Conservation (phyloP, 2,329 filamentous ascomycete species). For the Colletotrichum sp. region DNA sequence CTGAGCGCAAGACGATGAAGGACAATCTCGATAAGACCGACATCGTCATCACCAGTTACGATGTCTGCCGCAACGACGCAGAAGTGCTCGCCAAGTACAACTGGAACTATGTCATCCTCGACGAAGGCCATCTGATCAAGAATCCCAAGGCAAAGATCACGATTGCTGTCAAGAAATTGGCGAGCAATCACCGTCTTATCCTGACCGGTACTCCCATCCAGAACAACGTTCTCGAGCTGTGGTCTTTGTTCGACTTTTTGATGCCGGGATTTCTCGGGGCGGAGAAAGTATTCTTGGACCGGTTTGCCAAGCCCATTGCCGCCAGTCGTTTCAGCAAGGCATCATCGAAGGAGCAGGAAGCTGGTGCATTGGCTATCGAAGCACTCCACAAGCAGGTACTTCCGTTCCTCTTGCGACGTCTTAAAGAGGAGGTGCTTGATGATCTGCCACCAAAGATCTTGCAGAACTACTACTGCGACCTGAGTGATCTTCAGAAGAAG, state of each 20-base stretch:
- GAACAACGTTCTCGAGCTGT: constrained; percentile 95
- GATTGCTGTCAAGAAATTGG: constrained; percentile 85
- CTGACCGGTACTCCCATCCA: constrained; percentile 97
- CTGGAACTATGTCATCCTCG: constrained; percentile 97
- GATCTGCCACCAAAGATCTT: constrained; percentile 97
- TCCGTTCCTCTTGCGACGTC: constrained; percentile 90
- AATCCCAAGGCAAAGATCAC: constrained; percentile 98
- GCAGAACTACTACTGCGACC: constrained; percentile 99
- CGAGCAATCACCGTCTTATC: constrained; percentile 93
- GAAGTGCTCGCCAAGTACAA: constrained; percentile 81
- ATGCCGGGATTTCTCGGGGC: constrained; percentile 98
- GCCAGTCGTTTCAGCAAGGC: constrained; percentile 96
- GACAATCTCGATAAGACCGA: constrained; percentile 78
- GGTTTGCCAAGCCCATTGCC: constrained; percentile 93
- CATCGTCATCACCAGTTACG: constrained; percentile 96
- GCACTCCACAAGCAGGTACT: constrained; percentile 98
- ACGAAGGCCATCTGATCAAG: constrained; percentile 98
- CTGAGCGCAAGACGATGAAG: constrained; percentile 76
- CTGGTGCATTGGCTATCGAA: constrained; percentile 93
- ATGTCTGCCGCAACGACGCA: constrained; percentile 96
- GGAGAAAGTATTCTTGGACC: constrained; percentile 92
- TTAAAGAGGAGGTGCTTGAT: constrained; percentile 97
- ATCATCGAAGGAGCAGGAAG: constrained; percentile 97
- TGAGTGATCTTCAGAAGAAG: constrained; percentile 92
- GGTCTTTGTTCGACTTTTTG: constrained; percentile 97